These are phyloP conservation scores for Onygenales sp. DNA, from an alignment of 2,329 filamentous ascomycete genomes.

Conservation along the genomic window DNA sequence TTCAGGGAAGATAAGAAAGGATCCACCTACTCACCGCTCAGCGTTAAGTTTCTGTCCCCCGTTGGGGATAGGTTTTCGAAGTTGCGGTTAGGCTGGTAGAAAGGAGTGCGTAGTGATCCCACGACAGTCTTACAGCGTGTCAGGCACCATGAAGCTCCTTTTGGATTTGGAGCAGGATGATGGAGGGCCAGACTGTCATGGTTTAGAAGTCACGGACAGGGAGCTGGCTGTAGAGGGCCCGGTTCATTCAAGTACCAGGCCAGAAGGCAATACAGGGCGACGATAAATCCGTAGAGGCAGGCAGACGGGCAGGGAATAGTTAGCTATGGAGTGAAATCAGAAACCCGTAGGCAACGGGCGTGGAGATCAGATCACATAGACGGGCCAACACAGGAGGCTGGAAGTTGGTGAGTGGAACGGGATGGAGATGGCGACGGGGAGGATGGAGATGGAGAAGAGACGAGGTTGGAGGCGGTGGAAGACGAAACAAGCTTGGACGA, in stretches of 20 bases:
- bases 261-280: too few relatives aligned
- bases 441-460: too few relatives aligned
- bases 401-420: too few relatives aligned
- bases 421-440: too few relatives aligned
- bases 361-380: too few relatives aligned
- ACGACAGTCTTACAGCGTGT: slow-evolving; percentile 1
- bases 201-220: neutral
- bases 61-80: neutral
- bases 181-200: slow-evolving; percentile 3
- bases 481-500: too few relatives aligned
- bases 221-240: neutral
- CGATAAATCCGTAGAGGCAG: too few relatives aligned
- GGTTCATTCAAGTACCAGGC: neutral
- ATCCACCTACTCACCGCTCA: neutral
- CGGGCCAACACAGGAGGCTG: too few relatives aligned
- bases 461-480: too few relatives aligned
- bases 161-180: slow-evolving; percentile 17
- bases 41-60: neutral
- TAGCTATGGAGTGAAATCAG: too few relatives aligned
- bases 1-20: neutral
- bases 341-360: too few relatives aligned
- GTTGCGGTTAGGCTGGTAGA: neutral
- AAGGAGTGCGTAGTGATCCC: neutral
- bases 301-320: too few relatives aligned
- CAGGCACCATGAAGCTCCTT: slow-evolving; percentile 22